Percentiles rank a stretch among this genome's conserved stretches.
These are phyloP conservation scores for Talaromyces verruculosus DNA, from an alignment of 2,329 filamentous ascomycete genomes.

Conservation along the genomic window DNA sequence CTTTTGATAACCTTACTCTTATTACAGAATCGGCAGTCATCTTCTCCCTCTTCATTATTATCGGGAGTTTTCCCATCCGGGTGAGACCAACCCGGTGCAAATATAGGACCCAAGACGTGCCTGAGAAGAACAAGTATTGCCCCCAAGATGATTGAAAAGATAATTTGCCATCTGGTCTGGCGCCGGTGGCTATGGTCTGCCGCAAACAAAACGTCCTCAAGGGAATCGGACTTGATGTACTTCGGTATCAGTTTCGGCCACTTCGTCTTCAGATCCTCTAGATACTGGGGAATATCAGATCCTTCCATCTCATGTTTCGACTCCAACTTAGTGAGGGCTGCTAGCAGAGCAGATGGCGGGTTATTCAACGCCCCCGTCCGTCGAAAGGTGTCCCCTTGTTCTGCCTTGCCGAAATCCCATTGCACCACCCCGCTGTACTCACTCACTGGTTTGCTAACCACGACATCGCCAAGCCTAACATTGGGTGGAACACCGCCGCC, in stretches of 20 bases:
- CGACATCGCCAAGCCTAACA: constrained; percentile 17
- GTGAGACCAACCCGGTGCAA: background rate
- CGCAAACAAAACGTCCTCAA: background rate
- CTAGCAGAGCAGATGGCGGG: background rate
- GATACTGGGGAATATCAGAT: background rate
- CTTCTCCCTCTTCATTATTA: background rate
- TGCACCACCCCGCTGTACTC: constrained; percentile 9
- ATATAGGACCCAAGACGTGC: background rate
- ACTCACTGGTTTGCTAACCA: constrained; percentile 7
- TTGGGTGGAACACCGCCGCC: constrained; percentile 27
- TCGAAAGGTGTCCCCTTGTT: background rate
- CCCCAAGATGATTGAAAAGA: background rate
- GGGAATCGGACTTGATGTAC: background rate
- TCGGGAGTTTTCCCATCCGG: background rate
- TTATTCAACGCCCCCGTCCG: background rate
- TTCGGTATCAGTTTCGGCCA: background rate
- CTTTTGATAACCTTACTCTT: background rate
- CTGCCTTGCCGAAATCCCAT: constrained; percentile 15
- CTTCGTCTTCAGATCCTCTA: background rate
- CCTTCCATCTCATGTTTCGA: background rate
- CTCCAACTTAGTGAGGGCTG: background rate
- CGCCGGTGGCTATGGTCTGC: background rate
- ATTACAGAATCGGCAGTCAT: background rate
- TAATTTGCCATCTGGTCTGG: background rate
- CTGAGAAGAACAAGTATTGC: background rate